A percentile compares a stretch with the other conserved stretches of the same genome.
These are phyloP conservation scores for Salvia splendens DNA, from an alignment of 257 asterid species.

Conservation along the genomic window DNA sequence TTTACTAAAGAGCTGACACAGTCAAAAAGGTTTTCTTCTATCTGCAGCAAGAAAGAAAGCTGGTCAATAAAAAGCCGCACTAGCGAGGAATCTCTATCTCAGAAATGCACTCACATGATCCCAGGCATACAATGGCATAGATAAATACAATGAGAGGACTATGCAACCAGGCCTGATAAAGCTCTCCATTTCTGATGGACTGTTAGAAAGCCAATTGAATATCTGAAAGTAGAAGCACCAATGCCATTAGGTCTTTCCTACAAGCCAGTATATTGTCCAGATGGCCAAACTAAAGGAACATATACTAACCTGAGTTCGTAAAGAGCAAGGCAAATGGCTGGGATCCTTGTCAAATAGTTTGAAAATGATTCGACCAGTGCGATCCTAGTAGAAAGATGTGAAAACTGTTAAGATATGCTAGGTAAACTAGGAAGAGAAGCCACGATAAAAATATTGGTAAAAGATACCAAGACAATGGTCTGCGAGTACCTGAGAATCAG, in stretches of 20 bases:
- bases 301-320: conserved; percentile 66
- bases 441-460: conserved; percentile 17
- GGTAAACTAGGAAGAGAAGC: conserved; percentile 8
- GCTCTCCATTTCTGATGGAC: conserved; percentile 96
- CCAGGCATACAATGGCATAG: conserved; percentile 78
- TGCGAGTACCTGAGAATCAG: conserved; percentile 63
- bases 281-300: conserved; percentile 12
- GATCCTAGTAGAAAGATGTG: conserved; percentile 57
- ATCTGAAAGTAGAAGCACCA: conserved; percentile 51
- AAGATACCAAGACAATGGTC: not conserved
- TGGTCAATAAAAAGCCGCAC: conserved; percentile 24
- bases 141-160: conserved; percentile 65
- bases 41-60: conserved; percentile 45
- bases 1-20: conserved; percentile 56
- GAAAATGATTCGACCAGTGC: conserved; percentile 80
- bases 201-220: conserved; percentile 76
- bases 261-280: conserved; percentile 22
- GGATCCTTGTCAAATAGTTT: conserved; percentile 97
- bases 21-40: conserved; percentile 60
- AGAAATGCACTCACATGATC: conserved; percentile 63
- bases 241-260: conserved; percentile 24
- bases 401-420: conserved; percentile 7
- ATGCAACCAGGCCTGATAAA: conserved; percentile 95
- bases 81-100: not conserved
- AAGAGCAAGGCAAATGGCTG: conserved; percentile 77